Evolutionary conservation across 306 rosid genomes (phyloP).

Genomic region (Vicia villosa): DNA sequence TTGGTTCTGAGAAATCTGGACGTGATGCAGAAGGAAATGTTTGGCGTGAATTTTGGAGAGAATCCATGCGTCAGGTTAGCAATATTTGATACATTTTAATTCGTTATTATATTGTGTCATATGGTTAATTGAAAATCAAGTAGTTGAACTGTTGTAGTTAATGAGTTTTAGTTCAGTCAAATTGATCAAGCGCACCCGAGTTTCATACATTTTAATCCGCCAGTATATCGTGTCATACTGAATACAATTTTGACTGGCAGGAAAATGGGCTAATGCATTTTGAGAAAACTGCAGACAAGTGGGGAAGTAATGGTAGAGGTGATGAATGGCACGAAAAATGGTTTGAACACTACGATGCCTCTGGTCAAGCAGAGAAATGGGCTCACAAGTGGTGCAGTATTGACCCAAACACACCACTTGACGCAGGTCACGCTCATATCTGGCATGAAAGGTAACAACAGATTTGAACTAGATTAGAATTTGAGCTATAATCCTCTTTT

Average conservation of each 20-base stretch:
- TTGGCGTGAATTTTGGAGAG: conserved; percentile 96
- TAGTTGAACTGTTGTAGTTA: neutral
- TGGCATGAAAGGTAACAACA: conserved; percentile 92
- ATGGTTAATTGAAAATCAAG: conserved; percentile 2
- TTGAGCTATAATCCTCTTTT: conserved; percentile 24
- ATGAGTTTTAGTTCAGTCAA: neutral
- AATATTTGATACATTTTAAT: conserved; percentile 26
- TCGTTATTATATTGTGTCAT: neutral
- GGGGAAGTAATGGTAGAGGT: conserved; percentile 86
- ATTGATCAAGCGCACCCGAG: neutral
- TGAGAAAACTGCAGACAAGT: conserved; percentile 98
- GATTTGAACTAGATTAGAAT: neutral
- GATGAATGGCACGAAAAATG: conserved; percentile 97
- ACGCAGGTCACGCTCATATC: conserved; percentile 91
- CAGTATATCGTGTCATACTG: neutral
- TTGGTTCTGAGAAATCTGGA: conserved; percentile 97
- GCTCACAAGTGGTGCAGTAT: conserved; percentile 98
- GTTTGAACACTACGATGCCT: conserved; percentile 76
- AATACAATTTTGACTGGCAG: conserved; percentile 49
- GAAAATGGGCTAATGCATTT: conserved; percentile 69
- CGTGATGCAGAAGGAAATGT: conserved; percentile 85
- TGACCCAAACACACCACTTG: conserved; percentile 79
- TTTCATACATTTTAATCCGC: neutral
- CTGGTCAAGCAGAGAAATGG: conserved; percentile 88
- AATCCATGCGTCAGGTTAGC: conserved; percentile 80